Percentiles rank a stretch among this genome's conserved stretches.
phyloP scores from a whole-genome alignment of 148 eudicot genomes.

The Gaultheria prostrata region DNA sequence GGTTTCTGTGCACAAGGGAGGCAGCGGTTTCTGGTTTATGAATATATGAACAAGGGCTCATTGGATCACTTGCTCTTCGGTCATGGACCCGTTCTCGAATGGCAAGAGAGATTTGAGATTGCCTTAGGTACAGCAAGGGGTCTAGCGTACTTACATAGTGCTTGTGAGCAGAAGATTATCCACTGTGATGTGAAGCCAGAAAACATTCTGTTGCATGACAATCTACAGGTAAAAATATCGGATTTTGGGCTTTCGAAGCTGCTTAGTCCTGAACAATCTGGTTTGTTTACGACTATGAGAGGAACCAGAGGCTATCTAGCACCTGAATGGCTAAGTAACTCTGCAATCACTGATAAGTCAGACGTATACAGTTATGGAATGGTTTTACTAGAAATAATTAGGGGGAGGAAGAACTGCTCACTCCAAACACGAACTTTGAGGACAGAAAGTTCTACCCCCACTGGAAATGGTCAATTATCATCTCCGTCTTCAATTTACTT shows the following conservation, averaged over 20 bases:
- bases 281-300: conserved; percentile 72
- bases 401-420: conserved; percentile 69
- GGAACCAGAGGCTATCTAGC: conserved; percentile 87
- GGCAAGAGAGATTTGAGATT: conserved; percentile 67
- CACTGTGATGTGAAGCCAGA: conserved; percentile 64
- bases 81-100: conserved; percentile 60
- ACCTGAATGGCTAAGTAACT: conserved; percentile 84
- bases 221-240: conserved; percentile 53
- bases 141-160: conserved; percentile 67
- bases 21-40: conserved; percentile 64
- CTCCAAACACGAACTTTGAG: conserved; percentile 37
- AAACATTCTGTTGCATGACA: conserved; percentile 55
- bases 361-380: conserved; percentile 81
- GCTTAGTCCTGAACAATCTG: conserved; percentile 54
- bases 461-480: conserved; percentile 24
- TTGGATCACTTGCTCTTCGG: conserved; percentile 63
- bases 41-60: conserved; percentile 79
- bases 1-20: conserved; percentile 65
- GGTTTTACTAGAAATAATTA: conserved; percentile 69
- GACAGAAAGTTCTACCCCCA: conserved; percentile 36
- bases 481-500: conserved; percentile 49
- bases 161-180: conserved; percentile 65
- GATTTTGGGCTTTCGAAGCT: conserved; percentile 83
- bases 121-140: conserved; percentile 75
- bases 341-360: conserved; percentile 64